These are phyloP conservation scores for Sporothrix humicola DNA, from an alignment of 2,329 filamentous ascomycete species.

Conservation along the genomic window DNA sequence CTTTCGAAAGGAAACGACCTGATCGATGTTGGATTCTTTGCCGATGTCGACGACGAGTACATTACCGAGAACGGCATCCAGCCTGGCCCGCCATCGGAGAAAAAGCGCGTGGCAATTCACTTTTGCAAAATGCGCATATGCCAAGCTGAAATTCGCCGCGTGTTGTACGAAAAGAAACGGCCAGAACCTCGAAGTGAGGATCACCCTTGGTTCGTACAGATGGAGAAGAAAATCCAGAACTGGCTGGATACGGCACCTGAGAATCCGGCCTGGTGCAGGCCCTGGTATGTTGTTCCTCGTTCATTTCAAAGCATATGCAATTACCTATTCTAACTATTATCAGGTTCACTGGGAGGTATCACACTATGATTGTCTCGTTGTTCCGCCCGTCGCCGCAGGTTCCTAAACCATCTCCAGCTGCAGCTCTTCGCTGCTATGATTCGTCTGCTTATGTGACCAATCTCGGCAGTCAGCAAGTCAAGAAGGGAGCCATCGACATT, in stretches of 20 bases:
- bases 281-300: conserved; percentile 66
- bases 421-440: conserved; percentile 81
- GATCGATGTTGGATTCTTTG: conserved; percentile 85
- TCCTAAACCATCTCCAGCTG: conserved; percentile 78
- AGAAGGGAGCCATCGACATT: conserved; percentile 76
- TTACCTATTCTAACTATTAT: conserved; percentile 31
- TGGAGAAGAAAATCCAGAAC: conserved; percentile 76
- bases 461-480: conserved; percentile 79
- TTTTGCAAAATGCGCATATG: conserved; percentile 89
- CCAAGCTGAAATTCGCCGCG: conserved; percentile 85
- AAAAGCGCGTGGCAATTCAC: conserved; percentile 89
- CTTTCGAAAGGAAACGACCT: conserved; percentile 83
- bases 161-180: conserved; percentile 83
- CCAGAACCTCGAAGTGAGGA: conserved; percentile 76
- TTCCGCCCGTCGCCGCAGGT: conserved; percentile 92
- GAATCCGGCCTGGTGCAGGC: conserved; percentile 72
- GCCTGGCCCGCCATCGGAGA: conserved; percentile 73
- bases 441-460: conserved; percentile 82
- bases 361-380: conserved; percentile 86
- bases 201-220: conserved; percentile 84
- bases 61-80: conserved; percentile 80
- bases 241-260: conserved; percentile 82
- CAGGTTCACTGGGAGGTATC: conserved; percentile 72
- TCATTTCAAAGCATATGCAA: not conserved
- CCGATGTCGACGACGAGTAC: conserved; percentile 78